A percentile compares a stretch with the other conserved stretches of the same genome.
phyloP scores from a whole-genome alignment of 2,329 filamentous ascomycete genomes.

The Leptoxyphium fumago region DNA sequence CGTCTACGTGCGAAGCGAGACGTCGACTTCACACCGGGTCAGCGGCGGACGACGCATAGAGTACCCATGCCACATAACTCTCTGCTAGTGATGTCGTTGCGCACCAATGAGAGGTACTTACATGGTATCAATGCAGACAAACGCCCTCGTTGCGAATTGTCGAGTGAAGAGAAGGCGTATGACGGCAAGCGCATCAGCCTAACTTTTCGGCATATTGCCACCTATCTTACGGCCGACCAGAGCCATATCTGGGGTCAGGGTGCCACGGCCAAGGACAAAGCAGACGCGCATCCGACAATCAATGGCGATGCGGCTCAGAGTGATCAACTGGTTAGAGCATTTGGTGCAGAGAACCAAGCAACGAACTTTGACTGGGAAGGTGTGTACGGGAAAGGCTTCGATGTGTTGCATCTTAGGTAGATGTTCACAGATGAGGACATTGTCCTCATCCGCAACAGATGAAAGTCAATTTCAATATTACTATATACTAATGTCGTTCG shows the following conservation, averaged over 20 bases:
- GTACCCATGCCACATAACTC: conserved; percentile 76
- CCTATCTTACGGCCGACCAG: conserved; percentile 55
- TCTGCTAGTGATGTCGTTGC: conserved; percentile 65
- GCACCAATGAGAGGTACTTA: conserved; percentile 75
- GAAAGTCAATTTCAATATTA: too few relatives aligned
- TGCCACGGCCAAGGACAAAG: conserved; percentile 51
- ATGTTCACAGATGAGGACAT: not conserved
- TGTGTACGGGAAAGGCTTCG: conserved; percentile 66
- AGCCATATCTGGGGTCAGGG: conserved; percentile 82
- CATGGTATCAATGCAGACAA: conserved; percentile 89
- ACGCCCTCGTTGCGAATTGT: conserved; percentile 52
- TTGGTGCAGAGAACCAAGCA: conserved; percentile 68
- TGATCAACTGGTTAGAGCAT: conserved; percentile 57
- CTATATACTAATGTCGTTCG: too few relatives aligned
- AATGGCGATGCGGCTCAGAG: conserved; percentile 55
- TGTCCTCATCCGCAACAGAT: too few relatives aligned
- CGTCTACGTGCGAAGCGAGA: conserved; percentile 66
- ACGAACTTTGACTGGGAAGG: conserved; percentile 59
- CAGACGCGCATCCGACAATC: conserved; percentile 46
- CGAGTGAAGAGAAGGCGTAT: conserved; percentile 54
- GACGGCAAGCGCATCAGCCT: conserved; percentile 71
- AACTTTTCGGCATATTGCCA: conserved; percentile 81
- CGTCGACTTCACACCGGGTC: not conserved
- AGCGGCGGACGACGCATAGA: conserved; percentile 44
- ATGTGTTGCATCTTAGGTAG: conserved; percentile 52